Evolutionary conservation across 805 yeast genomes (phyloP), one percentile per base, ranked within the genome.

Genomic region (Alloascoidea hylecoeti): DNA sequence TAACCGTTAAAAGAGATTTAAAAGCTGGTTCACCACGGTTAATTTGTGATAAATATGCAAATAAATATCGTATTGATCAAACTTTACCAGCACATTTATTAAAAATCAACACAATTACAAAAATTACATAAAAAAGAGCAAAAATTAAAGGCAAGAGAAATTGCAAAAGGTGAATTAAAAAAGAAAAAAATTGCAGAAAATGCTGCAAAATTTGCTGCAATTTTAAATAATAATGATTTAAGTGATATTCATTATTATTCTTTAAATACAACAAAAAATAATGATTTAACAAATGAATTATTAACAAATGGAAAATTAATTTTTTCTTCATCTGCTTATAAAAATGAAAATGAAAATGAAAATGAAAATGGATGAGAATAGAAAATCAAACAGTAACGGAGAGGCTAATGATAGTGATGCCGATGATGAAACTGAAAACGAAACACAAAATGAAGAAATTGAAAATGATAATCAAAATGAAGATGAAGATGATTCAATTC

Each of bases 21-120:
- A 83, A 81, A 65, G 65, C 78, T 34, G 96, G 97, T 2, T 89
- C 96, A 2, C 97, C 97, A 2, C 89, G 97, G 97, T 75, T 89
- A 15, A 92, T 92, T 13, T 81, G 78, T 51, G 75, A 72, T 17
- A 76, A 78, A 46, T 84, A 72, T 54, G 92, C 92, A 0, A 65
- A 64, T 40, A 68, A 68, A 47, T 84, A 77, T 53, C 60, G 82
- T 45, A 80, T 84, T 15, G 58, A 56, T 33, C 52, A 53, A 32
- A 40, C 27, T 16, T 40, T 55, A 14, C 61, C 60, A 0, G 39
- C 38, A 12, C 47, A 52, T 34, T 40, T 53, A 9, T 9, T 23
- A 9, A 9, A 23, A n/a, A n/a, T n/a, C 30, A 9, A 23, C 9
- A n/a, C 9, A 23, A n/a, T n/a, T 9, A n/a, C 30, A 23, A n/a